phyloP scores from a whole-genome alignment of 345 rosid genomes.

The Eutrema japonicum region DNA sequence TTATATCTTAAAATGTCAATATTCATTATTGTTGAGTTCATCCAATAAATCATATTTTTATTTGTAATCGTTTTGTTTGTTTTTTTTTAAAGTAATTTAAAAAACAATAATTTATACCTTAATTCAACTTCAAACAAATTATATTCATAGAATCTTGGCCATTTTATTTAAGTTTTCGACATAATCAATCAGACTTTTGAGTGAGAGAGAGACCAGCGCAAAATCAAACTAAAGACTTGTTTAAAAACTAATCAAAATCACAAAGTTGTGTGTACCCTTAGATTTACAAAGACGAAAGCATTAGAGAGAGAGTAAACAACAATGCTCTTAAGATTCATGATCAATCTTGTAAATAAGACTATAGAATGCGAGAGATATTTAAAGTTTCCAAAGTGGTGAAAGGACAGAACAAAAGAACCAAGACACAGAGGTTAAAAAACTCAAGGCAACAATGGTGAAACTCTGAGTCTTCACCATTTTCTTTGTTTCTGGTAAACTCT shows the following conservation, averaged over 20 bases:
- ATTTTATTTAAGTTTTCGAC: background rate
- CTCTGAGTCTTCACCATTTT: constrained; percentile 28
- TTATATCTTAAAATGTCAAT: background rate
- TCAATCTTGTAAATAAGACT: constrained; percentile 39
- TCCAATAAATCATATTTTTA: background rate
- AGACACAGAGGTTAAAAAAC: constrained; percentile 18
- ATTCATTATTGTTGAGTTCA: background rate
- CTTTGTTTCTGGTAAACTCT: constrained; percentile 25
- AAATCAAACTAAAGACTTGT: constrained; percentile 30
- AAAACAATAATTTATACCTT: background rate
- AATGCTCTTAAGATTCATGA: constrained; percentile 37
- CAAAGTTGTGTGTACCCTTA: constrained; percentile 33
- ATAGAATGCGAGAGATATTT: constrained; percentile 37
- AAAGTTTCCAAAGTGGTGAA: constrained; percentile 29
- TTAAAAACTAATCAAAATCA: constrained; percentile 38
- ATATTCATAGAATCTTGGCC: too few species aligned
- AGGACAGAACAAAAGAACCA: constrained; percentile 36
- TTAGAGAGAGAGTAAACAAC: constrained; percentile 30
- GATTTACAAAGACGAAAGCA: constrained; percentile 43
- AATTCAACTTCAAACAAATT: background rate
- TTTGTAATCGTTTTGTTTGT: background rate
- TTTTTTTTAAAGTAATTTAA: background rate
- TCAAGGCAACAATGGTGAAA: constrained; percentile 28
- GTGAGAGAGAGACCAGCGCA: constrained; percentile 6
- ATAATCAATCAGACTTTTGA: background rate